Evolutionary conservation across 1,284 basidiomycete genomes (phyloP).

Genomic region (Trametes polyzona): DNA sequence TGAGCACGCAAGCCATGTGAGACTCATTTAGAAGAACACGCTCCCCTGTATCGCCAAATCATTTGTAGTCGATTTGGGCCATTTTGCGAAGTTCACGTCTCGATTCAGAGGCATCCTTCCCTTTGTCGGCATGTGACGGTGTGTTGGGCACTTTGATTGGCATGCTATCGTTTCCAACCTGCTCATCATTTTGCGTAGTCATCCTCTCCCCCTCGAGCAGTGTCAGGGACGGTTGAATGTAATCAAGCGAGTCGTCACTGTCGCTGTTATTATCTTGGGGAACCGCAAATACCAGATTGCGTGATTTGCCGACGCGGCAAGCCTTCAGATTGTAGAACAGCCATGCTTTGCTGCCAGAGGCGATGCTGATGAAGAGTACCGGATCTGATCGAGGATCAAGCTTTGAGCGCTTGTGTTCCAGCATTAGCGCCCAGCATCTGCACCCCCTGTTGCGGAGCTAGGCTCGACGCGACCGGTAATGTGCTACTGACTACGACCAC

Average conservation of each 20-base stretch:
- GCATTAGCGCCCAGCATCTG: conserved; percentile 13
- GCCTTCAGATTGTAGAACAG: conserved; percentile 16
- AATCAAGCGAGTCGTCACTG: neutral
- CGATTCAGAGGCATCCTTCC: neutral
- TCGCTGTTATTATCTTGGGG: neutral
- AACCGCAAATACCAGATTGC: conserved; percentile 13
- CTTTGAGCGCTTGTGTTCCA: conserved; percentile 3
- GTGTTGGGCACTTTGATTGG: too few species aligned
- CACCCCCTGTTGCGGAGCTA: too few species aligned
- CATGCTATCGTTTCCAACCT: too few species aligned
- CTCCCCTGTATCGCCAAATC: neutral
- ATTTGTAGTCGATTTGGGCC: conserved; percentile 2
- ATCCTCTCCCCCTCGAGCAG: conserved; percentile 21
- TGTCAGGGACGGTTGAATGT: neutral
- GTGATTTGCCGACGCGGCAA: conserved; percentile 7
- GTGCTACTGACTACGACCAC: too few species aligned
- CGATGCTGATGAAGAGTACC: conserved; percentile 20
- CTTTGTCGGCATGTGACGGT: too few species aligned
- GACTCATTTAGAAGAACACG: neutral
- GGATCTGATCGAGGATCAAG: conserved; percentile 17
- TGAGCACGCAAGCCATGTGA: conserved; percentile 11
- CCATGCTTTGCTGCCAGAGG: conserved; percentile 23
- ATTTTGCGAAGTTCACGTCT: neutral
- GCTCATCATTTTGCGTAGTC: too few species aligned
- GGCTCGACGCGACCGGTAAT: too few species aligned